Evolutionary conservation across 208 protist species (phyloP), one percentile per base, ranked within the genome.

Genomic region (Phytomonas sp.): DNA sequence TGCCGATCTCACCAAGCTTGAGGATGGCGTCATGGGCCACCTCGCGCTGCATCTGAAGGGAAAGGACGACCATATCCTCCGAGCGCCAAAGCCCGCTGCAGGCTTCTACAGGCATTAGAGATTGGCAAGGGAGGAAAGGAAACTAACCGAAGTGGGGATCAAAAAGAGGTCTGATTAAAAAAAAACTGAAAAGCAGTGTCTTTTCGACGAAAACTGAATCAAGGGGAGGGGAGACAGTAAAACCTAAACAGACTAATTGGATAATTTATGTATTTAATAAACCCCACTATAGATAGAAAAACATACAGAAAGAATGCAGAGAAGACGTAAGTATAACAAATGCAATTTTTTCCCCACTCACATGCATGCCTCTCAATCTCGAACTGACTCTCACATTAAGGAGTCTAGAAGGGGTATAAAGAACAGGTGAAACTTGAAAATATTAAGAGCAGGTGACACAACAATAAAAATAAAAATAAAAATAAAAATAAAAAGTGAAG

Each of bases 51-150:
- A 99, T 98, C 68, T 98, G 93, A 17, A 99, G 70, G 72, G 97
- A 94, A 31, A 99, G 84, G 28, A 98, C 80, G 66, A 85, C 76
- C 98, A 99, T 99, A 73, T 98, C 93, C 86, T 99, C 91, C n/a
- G 93, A 98, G 43, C 98, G 84, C 85, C 94, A 98, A 31, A 99
- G 67, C 28, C 89, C 89, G 76, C 89, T 95, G 74, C 84, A 88
- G 26, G 86, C 85, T 80, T 95, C 89, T 65, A 74, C 66, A 34
- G 85, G 83, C 89, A 95, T 95, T 46, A 33, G 26, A 73, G 32
- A 17, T 5, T 26, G 53, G n/a, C 15, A 26, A 68, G 53, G 62
- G 0, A 29, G 51, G 60, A 32, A 34, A 46, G 28, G 64, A 36
- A 67, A 23, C 43, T 0, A 65, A 33, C 31, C 31, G 13, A 63